These are phyloP conservation scores for Rhypophila decipiens DNA, from an alignment of 495 filamentous ascomycete genomes.

Conservation along the genomic window DNA sequence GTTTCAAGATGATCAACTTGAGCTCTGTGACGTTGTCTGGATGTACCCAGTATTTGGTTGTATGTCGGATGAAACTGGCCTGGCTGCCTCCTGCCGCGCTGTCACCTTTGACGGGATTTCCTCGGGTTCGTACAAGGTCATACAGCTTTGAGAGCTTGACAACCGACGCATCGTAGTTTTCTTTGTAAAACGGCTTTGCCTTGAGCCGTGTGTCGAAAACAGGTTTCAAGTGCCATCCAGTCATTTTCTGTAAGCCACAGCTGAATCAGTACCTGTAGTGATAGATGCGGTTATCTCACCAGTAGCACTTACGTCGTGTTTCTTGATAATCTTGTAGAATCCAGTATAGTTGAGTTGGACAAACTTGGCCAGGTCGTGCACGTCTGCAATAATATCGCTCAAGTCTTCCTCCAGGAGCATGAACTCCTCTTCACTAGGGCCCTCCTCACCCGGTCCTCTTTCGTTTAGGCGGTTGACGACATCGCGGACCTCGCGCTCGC, in stretches of 20 bases:
- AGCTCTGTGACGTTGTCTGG: slow-evolving; percentile 97
- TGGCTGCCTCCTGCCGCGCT: slow-evolving; percentile 84
- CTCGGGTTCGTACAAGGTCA: slow-evolving; percentile 86
- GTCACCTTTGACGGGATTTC: slow-evolving; percentile 88
- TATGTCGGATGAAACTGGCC: slow-evolving; percentile 94
- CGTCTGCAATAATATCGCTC: slow-evolving; percentile 97
- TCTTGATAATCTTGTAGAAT: slow-evolving; percentile 99
- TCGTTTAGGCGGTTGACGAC: slow-evolving; percentile 69
- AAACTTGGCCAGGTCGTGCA: slow-evolving; percentile 97
- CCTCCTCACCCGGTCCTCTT: slow-evolving; percentile 46
- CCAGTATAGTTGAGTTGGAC: slow-evolving; percentile 98
- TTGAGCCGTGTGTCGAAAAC: slow-evolving; percentile 90
- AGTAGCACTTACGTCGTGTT: slow-evolving; percentile 80
- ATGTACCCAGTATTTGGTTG: slow-evolving; percentile 99
- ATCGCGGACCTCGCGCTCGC: slow-evolving; percentile 82
- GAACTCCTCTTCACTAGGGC: slow-evolving; percentile 83
- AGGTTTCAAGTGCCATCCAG: slow-evolving; percentile 85
- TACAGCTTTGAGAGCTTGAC: slow-evolving; percentile 94
- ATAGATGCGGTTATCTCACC: too few species aligned
- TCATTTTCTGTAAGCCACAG: slow-evolving; percentile 67
- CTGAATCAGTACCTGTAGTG: slow-evolving; percentile 24
- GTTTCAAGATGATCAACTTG: slow-evolving; percentile 95
- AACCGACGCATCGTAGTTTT: slow-evolving; percentile 96
- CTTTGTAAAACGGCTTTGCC: slow-evolving; percentile 95
- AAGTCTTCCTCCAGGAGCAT: slow-evolving; percentile 89